Percentiles rank a stretch among this genome's conserved stretches.
Conservation (phyloP, 2,329 filamentous ascomycete species). For the Fusarium annulatum region DNA sequence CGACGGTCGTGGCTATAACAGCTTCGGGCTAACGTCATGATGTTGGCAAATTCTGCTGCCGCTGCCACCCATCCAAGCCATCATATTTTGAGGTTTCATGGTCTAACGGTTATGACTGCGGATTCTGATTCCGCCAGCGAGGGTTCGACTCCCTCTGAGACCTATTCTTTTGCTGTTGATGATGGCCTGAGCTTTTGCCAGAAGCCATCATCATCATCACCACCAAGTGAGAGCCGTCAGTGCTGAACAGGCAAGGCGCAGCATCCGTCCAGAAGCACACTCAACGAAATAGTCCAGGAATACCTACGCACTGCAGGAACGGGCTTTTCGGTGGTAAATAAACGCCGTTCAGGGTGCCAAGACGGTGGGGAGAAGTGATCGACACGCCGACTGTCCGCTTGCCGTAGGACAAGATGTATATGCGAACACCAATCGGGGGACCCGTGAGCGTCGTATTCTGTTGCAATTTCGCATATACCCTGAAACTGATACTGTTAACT, state of each 20-base stretch:
- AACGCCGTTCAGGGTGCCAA: constrained; percentile 6
- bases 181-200: neutral
- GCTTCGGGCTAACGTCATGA: neutral
- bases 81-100: neutral
- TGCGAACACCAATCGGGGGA: neutral
- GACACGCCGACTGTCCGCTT: neutral
- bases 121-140: constrained; percentile 1
- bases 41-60: neutral
- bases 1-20: neutral
- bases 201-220: neutral
- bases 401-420: neutral
- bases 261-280: neutral
- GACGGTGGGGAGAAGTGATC: neutral
- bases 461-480: neutral
- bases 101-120: neutral
- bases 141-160: neutral
- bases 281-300: neutral
- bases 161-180: neutral
- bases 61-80: neutral
- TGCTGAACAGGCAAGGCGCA: neutral
- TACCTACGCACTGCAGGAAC: neutral
- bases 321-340: neutral
- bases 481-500: neutral
- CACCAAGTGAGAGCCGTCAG: neutral
- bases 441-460: neutral